Conservation (phyloP, 2,329 filamentous ascomycete species). For the Periglandula ipomoeae region DNA sequence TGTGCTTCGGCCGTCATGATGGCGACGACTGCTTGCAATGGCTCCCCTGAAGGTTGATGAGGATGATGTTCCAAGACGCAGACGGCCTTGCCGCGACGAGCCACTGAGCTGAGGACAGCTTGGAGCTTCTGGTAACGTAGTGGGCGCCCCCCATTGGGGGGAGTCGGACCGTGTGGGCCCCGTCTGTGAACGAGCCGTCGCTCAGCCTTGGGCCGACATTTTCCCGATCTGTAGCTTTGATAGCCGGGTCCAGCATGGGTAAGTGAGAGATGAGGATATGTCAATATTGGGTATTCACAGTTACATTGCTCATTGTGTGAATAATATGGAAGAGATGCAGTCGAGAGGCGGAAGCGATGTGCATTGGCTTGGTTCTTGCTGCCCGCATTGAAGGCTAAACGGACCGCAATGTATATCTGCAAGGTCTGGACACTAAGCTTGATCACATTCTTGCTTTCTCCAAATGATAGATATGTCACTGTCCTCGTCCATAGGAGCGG, state of each 20-base stretch:
- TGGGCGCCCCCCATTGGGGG: background rate
- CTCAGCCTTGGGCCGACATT: constrained; percentile 2
- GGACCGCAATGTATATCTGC: too few species aligned
- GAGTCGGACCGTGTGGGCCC: background rate
- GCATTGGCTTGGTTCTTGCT: too few species aligned
- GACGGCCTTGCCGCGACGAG: constrained; percentile 1
- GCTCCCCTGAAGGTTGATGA: constrained; percentile 22
- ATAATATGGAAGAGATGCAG: too few species aligned
- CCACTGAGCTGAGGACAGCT: constrained; percentile 31
- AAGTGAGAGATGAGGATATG: background rate
- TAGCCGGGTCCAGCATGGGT: background rate
- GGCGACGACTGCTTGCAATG: constrained; percentile 25
- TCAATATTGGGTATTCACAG: background rate
- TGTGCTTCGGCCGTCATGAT: constrained; percentile 37
- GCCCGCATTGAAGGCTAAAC: too few species aligned
- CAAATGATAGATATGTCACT: background rate
- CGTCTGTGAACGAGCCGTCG: background rate
- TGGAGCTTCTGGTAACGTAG: constrained; percentile 27
- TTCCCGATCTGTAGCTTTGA: background rate
- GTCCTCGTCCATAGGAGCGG: background rate
- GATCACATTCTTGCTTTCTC: background rate
- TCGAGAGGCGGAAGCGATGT: too few species aligned
- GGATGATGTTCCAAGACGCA: constrained; percentile 23
- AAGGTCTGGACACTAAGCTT: too few species aligned
- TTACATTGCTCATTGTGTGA: too few species aligned